Conservation (phyloP, 495 filamentous ascomycete genomes). For the Schizothecium vesticola region DNA sequence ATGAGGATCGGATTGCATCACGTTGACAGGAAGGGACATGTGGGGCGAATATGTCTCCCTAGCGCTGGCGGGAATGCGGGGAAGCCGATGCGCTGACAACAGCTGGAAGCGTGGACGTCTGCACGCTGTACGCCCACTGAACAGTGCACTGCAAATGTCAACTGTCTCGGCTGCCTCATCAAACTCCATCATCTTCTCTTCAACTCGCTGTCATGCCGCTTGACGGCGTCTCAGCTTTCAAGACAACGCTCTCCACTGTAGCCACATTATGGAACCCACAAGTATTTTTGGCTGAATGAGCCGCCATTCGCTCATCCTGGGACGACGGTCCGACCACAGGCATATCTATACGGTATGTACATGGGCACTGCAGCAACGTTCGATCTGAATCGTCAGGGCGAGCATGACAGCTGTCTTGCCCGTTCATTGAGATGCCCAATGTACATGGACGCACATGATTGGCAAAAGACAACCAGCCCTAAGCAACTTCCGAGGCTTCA, state of each 20-base stretch:
- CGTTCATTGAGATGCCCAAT: no score
- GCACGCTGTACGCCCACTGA: neutral
- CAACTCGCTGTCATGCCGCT: neutral
- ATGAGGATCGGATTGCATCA: neutral
- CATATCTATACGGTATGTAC: neutral
- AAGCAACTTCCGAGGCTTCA: no score
- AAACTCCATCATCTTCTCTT: neutral
- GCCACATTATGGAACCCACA: no score
- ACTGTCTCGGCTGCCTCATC: neutral
- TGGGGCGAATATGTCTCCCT: neutral
- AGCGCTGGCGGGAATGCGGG: neutral
- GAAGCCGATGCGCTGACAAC: neutral
- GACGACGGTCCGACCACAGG: neutral
- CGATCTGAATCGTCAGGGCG: neutral
- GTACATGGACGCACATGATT: no score
- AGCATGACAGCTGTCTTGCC: neutral
- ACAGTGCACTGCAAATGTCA: neutral
- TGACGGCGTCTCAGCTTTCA: neutral
- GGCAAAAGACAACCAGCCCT: no score
- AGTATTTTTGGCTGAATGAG: neutral
- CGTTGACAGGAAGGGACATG: neutral
- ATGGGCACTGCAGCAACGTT: neutral
- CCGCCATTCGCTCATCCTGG: neutral
- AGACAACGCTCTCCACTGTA: neutral
- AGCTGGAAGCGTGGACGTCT: neutral